phyloP scores from a whole-genome alignment of 208 protist species.

The Herpetomonas samuelpessoai region DNA sequence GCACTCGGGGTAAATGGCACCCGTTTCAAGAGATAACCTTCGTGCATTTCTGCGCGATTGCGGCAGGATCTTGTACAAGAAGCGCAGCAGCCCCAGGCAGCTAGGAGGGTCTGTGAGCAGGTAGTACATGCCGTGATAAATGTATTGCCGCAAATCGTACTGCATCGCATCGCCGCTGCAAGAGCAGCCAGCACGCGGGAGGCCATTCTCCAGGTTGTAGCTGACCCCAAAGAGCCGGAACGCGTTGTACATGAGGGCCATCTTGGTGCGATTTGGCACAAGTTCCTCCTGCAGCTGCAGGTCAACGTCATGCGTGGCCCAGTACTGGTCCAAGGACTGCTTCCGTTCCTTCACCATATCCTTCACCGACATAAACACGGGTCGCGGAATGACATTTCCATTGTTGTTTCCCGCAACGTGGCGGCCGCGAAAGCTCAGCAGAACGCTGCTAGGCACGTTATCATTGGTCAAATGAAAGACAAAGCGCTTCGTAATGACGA shows the following conservation, averaged over 20 bases:
- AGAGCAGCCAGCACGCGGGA: conserved; percentile 66
- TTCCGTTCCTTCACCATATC: conserved; percentile 22
- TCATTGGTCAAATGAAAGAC: conserved; percentile 38
- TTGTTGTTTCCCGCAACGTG: conserved; percentile 22
- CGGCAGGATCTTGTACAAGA: conserved; percentile 70
- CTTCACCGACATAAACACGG: not conserved
- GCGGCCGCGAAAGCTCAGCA: conserved; percentile 58
- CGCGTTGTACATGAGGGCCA: conserved; percentile 76
- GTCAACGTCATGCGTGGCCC: conserved; percentile 65
- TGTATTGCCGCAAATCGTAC: conserved; percentile 76
- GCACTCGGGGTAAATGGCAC: conserved; percentile 70
- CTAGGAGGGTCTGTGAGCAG: conserved; percentile 57
- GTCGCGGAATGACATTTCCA: not conserved
- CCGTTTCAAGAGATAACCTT: conserved; percentile 51
- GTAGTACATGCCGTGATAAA: conserved; percentile 87
- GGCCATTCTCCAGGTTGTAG: conserved; percentile 60
- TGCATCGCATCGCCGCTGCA: conserved; percentile 54
- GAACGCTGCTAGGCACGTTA: conserved; percentile 45
- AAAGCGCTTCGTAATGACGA: conserved; percentile 74
- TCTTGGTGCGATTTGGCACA: conserved; percentile 54
- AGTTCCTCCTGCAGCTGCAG: conserved; percentile 83
- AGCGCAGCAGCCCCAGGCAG: conserved; percentile 63
- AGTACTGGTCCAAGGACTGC: conserved; percentile 53
- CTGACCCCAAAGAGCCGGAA: conserved; percentile 77
- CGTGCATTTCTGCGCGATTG: conserved; percentile 70